Evolutionary conservation across 2,329 filamentous ascomycete genomes (phyloP), one percentile per base, ranked within the genome.

Genomic region (Sporothrix brasiliensis): DNA sequence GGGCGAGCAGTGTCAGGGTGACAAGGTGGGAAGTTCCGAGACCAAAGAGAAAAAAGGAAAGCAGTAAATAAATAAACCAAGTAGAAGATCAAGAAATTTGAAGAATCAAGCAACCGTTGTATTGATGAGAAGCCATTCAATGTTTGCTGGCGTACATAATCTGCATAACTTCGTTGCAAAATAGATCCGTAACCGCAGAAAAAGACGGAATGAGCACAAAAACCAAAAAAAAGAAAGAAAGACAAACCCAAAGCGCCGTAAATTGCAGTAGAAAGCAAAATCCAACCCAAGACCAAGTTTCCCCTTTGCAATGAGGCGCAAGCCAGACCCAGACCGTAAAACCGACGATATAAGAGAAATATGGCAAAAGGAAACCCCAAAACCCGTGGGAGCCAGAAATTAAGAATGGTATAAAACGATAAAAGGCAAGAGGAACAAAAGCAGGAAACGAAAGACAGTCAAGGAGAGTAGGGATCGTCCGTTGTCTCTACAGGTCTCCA

Each of bases 401-500:
- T 44, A 61, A 21, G 24, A 61, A 50, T 50, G 61, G 61, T 66
- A 66, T 66, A 66, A 66, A 66, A 66, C 61, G 19, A 27, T 30
- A 49, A 30, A 63, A 27, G 56, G 9, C 16, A 13, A 44, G 41
- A 44, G 34, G 41, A 39, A 61, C 39, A 19, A 16, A 30, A n/a
- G 24, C 10, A 27, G 50, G 27, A 10, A 49, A 30, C 24, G 27
- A 9, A n/a, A 14, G 61, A 47, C 24, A 66, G 16, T 13, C 13
- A 63, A 63, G n/a, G 39, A 47, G 21, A 47, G 11, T 16, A 14
- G 16, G n/a, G 11, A 27, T 2, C 30, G 16, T 24, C 19, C 21
- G 10, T 30, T 14, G 19, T 19, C 41, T 10, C 52, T 68, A 68
- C 61, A 50, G 30, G 1, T 78, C 76, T 70, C 87, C 89, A 63